Base-by-base conservation (phyloP, 2,329 filamentous ascomycete species). In the Phoma sp. region DNA sequence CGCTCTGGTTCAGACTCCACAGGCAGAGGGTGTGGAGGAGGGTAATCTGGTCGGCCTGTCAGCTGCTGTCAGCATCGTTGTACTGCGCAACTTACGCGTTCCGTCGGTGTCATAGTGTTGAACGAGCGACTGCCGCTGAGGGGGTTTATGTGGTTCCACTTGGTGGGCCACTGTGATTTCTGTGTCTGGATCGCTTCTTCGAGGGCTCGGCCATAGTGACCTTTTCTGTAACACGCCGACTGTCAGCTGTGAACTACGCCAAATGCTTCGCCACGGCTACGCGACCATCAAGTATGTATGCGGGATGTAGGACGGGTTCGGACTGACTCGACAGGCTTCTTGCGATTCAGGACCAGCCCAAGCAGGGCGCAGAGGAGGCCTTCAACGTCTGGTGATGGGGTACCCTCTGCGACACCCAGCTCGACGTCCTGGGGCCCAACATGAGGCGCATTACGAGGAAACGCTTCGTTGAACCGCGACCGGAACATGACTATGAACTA, bases 401-500 rank as follows among this genome's bases (percentile, higher is more conserved):
- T 78, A 43, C 84, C 78, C 73, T 94, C 91, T 58, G 88, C 86
- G 46, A 97, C 85, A 46, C 95, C 95, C 74, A 85, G 84, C 77
- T 99, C 95, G 58, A 99, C 85, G 76, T 99, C 96, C 77, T 99
- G 94, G 12, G 95, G 95, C 21, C 95, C 95, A 65, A 96, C 92
- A 73, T 96, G 91, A 63, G 91, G 84, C 32, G 96, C 83, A 29
- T 92, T 95, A 76, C 92, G 89, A 43, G 93, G 89, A 65, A 99
- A 95, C 57, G 87, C 89, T 57, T 96, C 92, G 77, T 85, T 88
- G 77, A 99, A 98, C 71, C 95, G 91, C 76, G 90, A 90, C 75
- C 94, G 88, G 78, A 98, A 99, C 91, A 96, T 97, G 65, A 98
- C 92, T 76, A 99, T 91, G 78, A 99, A 97, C 92, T 97, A 52